Percentiles rank a stretch among this genome's conserved stretches.
Conservation (phyloP, 768 basidiomycete species). For the Hypsizygus marmoreus region DNA sequence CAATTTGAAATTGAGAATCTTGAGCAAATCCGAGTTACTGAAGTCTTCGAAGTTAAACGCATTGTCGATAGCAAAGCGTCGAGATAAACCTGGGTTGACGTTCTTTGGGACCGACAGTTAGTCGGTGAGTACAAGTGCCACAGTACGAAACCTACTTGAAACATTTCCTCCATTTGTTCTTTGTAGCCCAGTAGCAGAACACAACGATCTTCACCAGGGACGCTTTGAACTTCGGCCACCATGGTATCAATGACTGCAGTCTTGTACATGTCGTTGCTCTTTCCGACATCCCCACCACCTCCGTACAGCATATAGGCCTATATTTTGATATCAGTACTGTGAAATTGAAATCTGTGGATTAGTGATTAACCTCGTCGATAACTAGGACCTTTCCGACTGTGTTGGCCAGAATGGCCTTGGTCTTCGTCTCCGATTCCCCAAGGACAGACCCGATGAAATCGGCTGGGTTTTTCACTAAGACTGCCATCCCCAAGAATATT, state of each 20-base stretch:
- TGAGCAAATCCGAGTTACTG: constrained; percentile 48
- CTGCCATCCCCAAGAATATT: constrained; percentile 29
- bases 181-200: constrained; percentile 68
- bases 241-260: constrained; percentile 75
- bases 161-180: constrained; percentile 72
- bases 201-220: constrained; percentile 69
- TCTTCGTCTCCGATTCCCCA: constrained; percentile 64
- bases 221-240: constrained; percentile 72
- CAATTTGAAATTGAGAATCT: constrained; percentile 58
- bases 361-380: constrained; percentile 59
- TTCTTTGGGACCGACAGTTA: constrained; percentile 56
- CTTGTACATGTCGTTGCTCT: constrained; percentile 51
- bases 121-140: not conserved
- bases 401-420: constrained; percentile 60
- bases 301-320: constrained; percentile 72
- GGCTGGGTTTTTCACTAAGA: constrained; percentile 66
- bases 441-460: constrained; percentile 65
- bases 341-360: not conserved
- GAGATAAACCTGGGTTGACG: constrained; percentile 66
- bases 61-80: constrained; percentile 69
- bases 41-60: constrained; percentile 74
- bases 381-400: constrained; percentile 68
- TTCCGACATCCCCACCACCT: constrained; percentile 31
- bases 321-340: constrained; percentile 2
- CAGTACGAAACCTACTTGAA: constrained; percentile 50